phyloP scores from a whole-genome alignment of 805 yeast genomes.

The Debaryomyces prosopidis region DNA sequence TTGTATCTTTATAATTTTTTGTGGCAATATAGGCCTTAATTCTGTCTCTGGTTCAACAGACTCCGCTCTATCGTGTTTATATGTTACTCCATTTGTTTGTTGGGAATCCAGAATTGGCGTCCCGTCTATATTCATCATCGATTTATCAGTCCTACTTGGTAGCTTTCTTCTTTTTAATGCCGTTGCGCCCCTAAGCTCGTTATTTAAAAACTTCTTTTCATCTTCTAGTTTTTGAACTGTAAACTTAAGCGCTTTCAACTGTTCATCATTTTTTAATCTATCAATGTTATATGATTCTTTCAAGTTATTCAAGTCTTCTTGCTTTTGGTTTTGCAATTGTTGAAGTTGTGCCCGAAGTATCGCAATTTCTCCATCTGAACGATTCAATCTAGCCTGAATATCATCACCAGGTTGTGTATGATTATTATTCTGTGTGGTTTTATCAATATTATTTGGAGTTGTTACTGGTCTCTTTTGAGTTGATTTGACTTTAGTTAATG shows the following conservation, averaged over 20 bases:
- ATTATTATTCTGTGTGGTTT: neutral
- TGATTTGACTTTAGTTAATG: conserved; percentile 28
- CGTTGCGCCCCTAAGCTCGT: conserved; percentile 32
- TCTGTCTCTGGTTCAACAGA: neutral
- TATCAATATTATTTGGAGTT: neutral
- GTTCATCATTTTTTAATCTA: conserved; percentile 28
- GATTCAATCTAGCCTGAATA: conserved; percentile 33
- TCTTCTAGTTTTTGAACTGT: conserved; percentile 41
- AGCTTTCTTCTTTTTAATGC: conserved; percentile 19
- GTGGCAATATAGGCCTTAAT: conserved; percentile 1
- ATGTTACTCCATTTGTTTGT: neutral
- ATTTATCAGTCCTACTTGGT: neutral
- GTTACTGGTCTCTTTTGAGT: conserved; percentile 7
- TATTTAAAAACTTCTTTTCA: conserved; percentile 41
- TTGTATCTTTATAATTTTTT: conserved; percentile 22
- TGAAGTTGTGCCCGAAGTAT: conserved; percentile 67
- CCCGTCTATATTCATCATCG: neutral
- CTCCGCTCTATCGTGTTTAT: neutral
- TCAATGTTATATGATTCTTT: conserved; percentile 14
- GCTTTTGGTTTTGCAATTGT: conserved; percentile 42
- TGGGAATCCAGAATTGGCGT: neutral
- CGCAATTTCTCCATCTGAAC: conserved; percentile 79
- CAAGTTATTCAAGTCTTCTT: conserved; percentile 34
- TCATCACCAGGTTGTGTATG: conserved; percentile 9
- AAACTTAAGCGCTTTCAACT: conserved; percentile 26